phyloP scores from a whole-genome alignment of 2,329 filamentous ascomycete species.

The Pseudogymnoascus sp. region DNA sequence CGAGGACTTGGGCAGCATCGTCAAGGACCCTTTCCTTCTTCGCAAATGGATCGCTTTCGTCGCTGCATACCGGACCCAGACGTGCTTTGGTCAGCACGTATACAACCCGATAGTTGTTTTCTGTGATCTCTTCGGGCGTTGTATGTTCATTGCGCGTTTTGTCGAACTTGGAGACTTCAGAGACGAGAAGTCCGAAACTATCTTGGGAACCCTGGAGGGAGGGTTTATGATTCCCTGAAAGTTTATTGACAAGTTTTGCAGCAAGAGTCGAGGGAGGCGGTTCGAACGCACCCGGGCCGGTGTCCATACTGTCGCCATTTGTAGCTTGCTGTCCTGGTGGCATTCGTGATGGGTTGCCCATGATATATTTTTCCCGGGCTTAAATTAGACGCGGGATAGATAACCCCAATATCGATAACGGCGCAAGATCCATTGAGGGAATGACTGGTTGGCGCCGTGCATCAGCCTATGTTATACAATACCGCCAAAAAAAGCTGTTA shows the following conservation, averaged over 20 bases:
- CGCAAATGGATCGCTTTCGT: constrained; percentile 55
- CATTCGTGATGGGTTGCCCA: background rate
- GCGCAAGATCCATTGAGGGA: background rate
- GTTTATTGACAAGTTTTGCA: constrained; percentile 76
- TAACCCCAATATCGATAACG: background rate
- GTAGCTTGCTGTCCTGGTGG: background rate
- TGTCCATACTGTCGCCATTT: constrained; percentile 4
- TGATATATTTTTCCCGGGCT: background rate
- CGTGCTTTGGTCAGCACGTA: constrained; percentile 69
- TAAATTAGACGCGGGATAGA: background rate
- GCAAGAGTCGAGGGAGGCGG: constrained; percentile 73
- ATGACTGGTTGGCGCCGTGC: background rate
- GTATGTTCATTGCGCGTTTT: constrained; percentile 40
- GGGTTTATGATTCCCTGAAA: constrained; percentile 55
- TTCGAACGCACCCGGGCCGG: constrained; percentile 13
- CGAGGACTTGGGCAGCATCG: constrained; percentile 63
- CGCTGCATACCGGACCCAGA: background rate
- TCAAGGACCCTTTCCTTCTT: constrained; percentile 45
- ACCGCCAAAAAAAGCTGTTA: background rate
- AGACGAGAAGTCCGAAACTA: constrained; percentile 64
- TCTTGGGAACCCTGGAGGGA: constrained; percentile 58
- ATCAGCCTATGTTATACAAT: background rate
- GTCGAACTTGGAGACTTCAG: constrained; percentile 47
- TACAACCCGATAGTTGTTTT: constrained; percentile 77
- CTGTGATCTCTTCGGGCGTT: constrained; percentile 54